A percentile compares a stretch with the other conserved stretches of the same genome.
Conservation (phyloP, 2,329 filamentous ascomycete species). For the Neofusicoccum sp. region DNA sequence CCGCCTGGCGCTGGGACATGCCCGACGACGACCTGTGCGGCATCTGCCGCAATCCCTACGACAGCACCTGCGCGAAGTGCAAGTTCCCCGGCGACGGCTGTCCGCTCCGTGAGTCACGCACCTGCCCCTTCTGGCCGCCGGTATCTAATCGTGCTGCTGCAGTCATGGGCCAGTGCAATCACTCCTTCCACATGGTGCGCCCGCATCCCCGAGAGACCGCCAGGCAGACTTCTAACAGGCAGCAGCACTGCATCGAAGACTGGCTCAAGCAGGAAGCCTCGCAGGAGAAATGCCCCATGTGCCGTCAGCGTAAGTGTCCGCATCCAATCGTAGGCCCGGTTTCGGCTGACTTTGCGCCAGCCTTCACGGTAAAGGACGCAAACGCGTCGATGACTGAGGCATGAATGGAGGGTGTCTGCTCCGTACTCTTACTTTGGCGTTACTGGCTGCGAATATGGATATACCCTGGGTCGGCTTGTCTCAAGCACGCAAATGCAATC, state of each 20-base stretch:
- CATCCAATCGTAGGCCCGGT: neutral
- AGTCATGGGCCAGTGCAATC: constrained; percentile 96
- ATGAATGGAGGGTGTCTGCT: neutral
- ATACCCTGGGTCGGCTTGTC: constrained; percentile 14
- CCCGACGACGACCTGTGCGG: constrained; percentile 97
- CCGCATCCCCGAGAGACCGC: neutral
- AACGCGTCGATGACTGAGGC: constrained; percentile 19
- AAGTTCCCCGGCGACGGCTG: constrained; percentile 98
- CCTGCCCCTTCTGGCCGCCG: constrained; percentile 5
- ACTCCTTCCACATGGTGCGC: constrained; percentile 93
- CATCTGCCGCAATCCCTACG: constrained; percentile 97
- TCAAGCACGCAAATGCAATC: constrained; percentile 1
- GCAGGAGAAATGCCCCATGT: constrained; percentile 96
- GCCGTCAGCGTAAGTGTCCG: constrained; percentile 75
- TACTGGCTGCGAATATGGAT: constrained; percentile 1
- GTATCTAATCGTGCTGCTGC: constrained; percentile 12
- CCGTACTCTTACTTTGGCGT: constrained; percentile 4
- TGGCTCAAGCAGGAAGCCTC: constrained; percentile 96
- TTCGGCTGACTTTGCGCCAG: constrained; percentile 29
- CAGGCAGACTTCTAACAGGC: constrained; percentile 20
- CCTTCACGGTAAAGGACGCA: constrained; percentile 43
- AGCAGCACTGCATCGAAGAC: constrained; percentile 87
- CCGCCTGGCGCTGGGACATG: constrained; percentile 97
- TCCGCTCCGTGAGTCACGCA: constrained; percentile 70
- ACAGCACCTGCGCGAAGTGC: constrained; percentile 96